Conservation (phyloP, 768 basidiomycete genomes). For the Kwoniella sp. region DNA sequence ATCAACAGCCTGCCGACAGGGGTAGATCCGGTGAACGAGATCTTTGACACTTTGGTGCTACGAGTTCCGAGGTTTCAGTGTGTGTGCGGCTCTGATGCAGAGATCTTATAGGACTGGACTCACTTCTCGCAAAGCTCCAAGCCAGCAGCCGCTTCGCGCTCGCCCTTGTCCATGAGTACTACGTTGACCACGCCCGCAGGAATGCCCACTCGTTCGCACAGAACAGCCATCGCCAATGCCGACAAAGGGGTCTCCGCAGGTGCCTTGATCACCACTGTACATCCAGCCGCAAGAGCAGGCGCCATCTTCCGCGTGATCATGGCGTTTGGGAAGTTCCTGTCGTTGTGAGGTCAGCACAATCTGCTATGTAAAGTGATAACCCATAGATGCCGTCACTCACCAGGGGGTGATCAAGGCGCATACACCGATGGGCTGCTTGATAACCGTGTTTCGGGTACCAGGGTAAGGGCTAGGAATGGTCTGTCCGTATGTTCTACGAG, state of each 20-base stretch:
- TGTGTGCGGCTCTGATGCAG: background rate
- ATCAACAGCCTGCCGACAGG: conserved; percentile 71
- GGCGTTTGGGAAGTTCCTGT: conserved; percentile 46
- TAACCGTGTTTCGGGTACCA: conserved; percentile 76
- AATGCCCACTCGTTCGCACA: conserved; percentile 69
- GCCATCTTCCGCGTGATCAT: conserved; percentile 46
- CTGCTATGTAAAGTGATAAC: no score
- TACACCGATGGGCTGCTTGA: conserved; percentile 77
- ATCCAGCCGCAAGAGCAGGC: conserved; percentile 64
- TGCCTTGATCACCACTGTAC: conserved; percentile 85
- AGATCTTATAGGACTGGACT: conserved; percentile 57
- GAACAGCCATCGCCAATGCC: conserved; percentile 71
- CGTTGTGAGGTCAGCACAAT: no score
- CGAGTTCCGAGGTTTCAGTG: background rate
- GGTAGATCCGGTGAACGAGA: conserved; percentile 90
- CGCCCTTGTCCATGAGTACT: conserved; percentile 24
- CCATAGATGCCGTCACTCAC: conserved; percentile 21
- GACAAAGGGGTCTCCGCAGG: conserved; percentile 91
- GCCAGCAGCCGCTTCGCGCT: conserved; percentile 59
- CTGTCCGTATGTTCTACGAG: conserved; percentile 87
- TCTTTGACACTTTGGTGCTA: conserved; percentile 59
- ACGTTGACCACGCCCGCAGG: conserved; percentile 66
- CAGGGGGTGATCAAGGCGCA: conserved; percentile 56
- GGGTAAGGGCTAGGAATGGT: conserved; percentile 77
- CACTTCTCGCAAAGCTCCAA: conserved; percentile 63